These are phyloP conservation scores for Leccinellum albellum DNA, from an alignment of 768 basidiomycete species.

Conservation along the genomic window DNA sequence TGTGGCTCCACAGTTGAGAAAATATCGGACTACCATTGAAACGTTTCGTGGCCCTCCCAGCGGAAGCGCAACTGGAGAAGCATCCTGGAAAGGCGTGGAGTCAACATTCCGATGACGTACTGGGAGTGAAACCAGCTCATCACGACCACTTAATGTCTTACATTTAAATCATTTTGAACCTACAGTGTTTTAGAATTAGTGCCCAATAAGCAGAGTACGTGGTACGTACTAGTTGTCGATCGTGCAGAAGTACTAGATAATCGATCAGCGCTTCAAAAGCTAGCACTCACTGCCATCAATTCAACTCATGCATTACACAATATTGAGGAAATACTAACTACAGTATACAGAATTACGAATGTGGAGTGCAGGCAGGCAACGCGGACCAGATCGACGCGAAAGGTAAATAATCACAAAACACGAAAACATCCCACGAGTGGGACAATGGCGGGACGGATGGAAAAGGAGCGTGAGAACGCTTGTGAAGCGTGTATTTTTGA, in stretches of 20 bases:
- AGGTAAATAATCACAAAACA: background rate
- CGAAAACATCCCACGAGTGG: background rate
- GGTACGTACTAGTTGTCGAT: background rate
- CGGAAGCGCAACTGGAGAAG: background rate
- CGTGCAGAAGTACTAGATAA: background rate
- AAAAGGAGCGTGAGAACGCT: background rate
- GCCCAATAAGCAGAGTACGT: background rate
- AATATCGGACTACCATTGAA: background rate
- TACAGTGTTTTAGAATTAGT: slow-evolving; percentile 1
- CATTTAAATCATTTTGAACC: background rate
- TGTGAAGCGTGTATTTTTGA: background rate
- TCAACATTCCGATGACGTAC: background rate
- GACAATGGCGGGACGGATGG: background rate
- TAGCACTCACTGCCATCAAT: background rate
- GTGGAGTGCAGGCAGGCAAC: slow-evolving; percentile 1
- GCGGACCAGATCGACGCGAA: slow-evolving; percentile 13
- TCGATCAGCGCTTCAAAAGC: background rate
- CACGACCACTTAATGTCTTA: slow-evolving; percentile 1
- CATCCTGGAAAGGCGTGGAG: background rate
- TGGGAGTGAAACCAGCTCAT: background rate
- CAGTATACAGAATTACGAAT: background rate
- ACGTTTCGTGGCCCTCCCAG: background rate
- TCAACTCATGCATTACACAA: background rate
- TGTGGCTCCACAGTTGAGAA: background rate
- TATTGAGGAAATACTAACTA: background rate